These are phyloP conservation scores for Smithsoniella earleae DNA, from an alignment of 163 green algal species.

Conservation along the genomic window DNA sequence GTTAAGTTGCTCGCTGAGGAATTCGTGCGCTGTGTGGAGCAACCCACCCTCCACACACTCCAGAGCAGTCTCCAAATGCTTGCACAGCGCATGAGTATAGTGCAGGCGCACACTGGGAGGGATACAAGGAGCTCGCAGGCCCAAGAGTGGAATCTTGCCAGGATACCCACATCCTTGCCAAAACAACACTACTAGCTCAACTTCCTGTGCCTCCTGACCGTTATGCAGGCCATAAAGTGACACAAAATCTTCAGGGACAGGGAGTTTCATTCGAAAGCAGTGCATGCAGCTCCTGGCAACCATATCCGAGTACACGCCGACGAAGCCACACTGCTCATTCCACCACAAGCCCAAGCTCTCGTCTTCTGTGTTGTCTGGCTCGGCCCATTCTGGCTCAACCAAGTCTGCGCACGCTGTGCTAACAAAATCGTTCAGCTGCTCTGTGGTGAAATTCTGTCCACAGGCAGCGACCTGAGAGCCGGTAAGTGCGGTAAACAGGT, in stretches of 20 bases:
- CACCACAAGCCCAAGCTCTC: neutral
- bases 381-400: neutral
- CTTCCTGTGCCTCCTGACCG: neutral
- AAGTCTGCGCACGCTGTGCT: neutral
- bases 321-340: conserved; percentile 10
- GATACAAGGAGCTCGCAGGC: conserved; percentile 36
- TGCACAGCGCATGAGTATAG: conserved; percentile 36
- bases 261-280: neutral
- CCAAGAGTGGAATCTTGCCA: conserved; percentile 36
- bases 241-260: neutral
- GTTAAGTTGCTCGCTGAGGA: neutral
- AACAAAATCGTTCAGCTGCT: no score
- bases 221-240: neutral
- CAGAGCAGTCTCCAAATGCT: neutral
- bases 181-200: neutral
- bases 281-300: neutral
- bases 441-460: neutral
- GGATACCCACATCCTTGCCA: conserved; percentile 36
- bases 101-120: conserved; percentile 33
- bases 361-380: neutral
- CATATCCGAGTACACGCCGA: neutral
- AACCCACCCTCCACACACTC: neutral
- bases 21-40: neutral
- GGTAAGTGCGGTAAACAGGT: neutral
- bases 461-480: conserved; percentile 10